phyloP scores from a whole-genome alignment of 1,284 basidiomycete species.

The Apiotrichum gamsii region DNA sequence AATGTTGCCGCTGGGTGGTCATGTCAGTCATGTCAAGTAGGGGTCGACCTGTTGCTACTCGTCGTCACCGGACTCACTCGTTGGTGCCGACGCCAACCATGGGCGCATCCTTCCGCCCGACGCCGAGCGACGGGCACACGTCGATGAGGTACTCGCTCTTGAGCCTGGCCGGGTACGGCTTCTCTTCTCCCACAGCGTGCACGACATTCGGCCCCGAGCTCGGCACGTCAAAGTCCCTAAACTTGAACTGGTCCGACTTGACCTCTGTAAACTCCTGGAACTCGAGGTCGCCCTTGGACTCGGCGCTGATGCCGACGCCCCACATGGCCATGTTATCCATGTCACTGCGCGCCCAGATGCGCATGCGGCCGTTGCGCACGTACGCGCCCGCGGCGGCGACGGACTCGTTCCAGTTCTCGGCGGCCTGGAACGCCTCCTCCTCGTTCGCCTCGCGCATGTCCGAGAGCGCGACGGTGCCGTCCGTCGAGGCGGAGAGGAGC shows the following conservation, averaged over 20 bases:
- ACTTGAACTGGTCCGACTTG: constrained; percentile 32
- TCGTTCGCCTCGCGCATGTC: constrained; percentile 49
- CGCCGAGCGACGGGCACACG: constrained; percentile 40
- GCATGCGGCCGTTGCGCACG: constrained; percentile 29
- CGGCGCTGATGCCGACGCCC: constrained; percentile 22
- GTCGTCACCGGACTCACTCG: constrained; percentile 28
- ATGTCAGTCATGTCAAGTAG: background rate
- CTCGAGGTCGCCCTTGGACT: constrained; percentile 31
- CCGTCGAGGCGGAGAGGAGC: constrained; percentile 49
- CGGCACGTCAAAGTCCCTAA: constrained; percentile 25
- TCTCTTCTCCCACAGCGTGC: constrained; percentile 32
- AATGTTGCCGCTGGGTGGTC: constrained; percentile 40
- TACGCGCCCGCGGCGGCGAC: constrained; percentile 38
- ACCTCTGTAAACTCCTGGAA: constrained; percentile 28
- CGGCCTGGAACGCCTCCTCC: constrained; percentile 48
- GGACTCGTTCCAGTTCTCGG: constrained; percentile 45
- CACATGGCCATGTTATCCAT: constrained; percentile 43
- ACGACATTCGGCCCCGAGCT: constrained; percentile 19
- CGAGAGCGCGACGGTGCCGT: constrained; percentile 49
- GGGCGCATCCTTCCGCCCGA: constrained; percentile 30
- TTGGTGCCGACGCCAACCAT: constrained; percentile 41
- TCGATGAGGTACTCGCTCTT: constrained; percentile 43
- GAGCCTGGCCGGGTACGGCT: constrained; percentile 23
- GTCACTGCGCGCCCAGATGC: constrained; percentile 46
- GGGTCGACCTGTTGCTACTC: no score